These are phyloP conservation scores for Acacia confusa DNA, from an alignment of 306 rosid species.

Conservation along the genomic window DNA sequence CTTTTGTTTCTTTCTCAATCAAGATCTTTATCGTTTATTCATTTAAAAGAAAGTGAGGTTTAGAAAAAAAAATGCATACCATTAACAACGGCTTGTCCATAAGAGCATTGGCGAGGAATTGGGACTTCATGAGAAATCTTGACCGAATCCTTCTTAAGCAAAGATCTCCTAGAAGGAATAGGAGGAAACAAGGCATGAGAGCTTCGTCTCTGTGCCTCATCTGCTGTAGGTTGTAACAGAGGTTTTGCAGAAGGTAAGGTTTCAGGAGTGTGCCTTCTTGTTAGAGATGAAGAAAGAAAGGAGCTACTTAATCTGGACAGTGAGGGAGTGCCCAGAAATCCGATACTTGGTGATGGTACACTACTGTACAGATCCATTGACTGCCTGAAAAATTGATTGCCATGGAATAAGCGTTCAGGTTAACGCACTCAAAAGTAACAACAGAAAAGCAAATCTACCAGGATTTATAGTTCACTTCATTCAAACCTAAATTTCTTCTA, in stretches of 20 bases:
- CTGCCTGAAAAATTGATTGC: constrained; percentile 63
- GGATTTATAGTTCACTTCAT: background rate
- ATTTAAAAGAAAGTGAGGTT: background rate
- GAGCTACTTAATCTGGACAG: constrained; percentile 88
- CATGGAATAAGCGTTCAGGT: constrained; percentile 18
- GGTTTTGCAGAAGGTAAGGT: constrained; percentile 65
- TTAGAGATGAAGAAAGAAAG: constrained; percentile 79
- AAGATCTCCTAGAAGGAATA: constrained; percentile 52
- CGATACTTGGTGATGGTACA: constrained; percentile 84
- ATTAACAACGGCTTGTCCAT: constrained; percentile 75
- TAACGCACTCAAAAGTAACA: background rate
- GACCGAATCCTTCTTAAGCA: constrained; percentile 53
- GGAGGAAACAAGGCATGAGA: constrained; percentile 74
- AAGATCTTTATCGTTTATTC: background rate
- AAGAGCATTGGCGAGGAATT: constrained; percentile 66
- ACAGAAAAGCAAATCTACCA: background rate
- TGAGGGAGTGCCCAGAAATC: constrained; percentile 81
- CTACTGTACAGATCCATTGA: constrained; percentile 94
- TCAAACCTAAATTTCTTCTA: background rate
- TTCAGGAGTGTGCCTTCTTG: constrained; percentile 97
- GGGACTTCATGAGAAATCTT: constrained; percentile 73
- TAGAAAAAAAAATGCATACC: constrained; percentile 48
- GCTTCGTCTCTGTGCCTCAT: constrained; percentile 59
- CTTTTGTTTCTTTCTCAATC: background rate
- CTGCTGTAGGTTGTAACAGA: constrained; percentile 43